Percentiles rank a stretch among this genome's conserved stretches.
Conservation (phyloP, 495 filamentous ascomycete species). For the Hyaloscypha variabilis region DNA sequence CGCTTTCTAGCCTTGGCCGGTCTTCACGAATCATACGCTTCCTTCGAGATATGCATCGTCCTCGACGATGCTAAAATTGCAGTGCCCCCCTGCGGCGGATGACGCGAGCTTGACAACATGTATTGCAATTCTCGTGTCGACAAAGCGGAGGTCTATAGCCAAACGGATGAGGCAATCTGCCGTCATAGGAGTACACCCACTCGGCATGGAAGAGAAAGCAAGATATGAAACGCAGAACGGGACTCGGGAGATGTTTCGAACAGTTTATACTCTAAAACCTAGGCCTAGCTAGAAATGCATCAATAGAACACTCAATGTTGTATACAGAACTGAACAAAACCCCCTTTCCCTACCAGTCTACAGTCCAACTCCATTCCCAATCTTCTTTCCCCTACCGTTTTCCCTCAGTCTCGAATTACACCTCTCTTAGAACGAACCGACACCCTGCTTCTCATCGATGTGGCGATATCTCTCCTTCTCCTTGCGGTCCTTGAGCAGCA, state of each 20-base stretch:
- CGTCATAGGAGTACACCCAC: too few relatives aligned
- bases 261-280: constrained; percentile 22
- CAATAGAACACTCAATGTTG: constrained; percentile 19
- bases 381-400: neutral
- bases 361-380: constrained; percentile 1
- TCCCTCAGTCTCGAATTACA: neutral
- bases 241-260: neutral
- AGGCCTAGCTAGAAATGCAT: constrained; percentile 25
- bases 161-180: too few relatives aligned
- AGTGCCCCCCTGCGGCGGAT: too few relatives aligned
- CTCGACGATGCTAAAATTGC: too few relatives aligned
- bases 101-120: too few relatives aligned
- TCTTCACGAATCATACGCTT: too few relatives aligned
- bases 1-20: too few relatives aligned
- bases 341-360: neutral
- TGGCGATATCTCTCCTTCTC: constrained; percentile 69
- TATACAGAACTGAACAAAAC: constrained; percentile 25
- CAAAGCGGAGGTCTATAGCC: too few relatives aligned
- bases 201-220: neutral
- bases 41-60: too few relatives aligned
- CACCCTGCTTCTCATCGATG: constrained; percentile 72
- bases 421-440: constrained; percentile 24
- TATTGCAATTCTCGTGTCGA: too few relatives aligned
- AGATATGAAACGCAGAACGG: neutral
- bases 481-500: constrained; percentile 71